These are phyloP conservation scores for Cyclanthera cordifolia DNA, from an alignment of 306 rosid genomes.

Conservation along the genomic window DNA sequence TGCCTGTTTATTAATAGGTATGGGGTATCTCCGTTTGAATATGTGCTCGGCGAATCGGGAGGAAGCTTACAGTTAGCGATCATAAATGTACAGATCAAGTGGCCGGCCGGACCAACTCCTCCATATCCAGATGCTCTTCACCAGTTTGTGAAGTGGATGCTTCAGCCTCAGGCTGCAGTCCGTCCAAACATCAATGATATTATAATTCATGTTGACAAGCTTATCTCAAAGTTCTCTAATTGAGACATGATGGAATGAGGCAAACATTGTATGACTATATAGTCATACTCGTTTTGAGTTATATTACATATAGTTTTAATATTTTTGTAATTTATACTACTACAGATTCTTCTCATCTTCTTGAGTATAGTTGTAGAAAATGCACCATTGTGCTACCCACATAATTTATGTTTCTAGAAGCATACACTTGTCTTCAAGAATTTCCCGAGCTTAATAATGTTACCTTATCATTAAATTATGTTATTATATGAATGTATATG, in stretches of 20 bases:
- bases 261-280: no score
- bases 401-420: slow-evolving; percentile 6
- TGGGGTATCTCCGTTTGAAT: slow-evolving; percentile 94
- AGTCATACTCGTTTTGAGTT: not conserved
- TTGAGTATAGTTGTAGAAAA: slow-evolving; percentile 6
- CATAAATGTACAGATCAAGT: slow-evolving; percentile 76
- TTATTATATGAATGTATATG: not conserved
- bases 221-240: slow-evolving; percentile 68
- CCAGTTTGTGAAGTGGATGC: slow-evolving; percentile 81
- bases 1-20: slow-evolving; percentile 40
- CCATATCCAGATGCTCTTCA: no score
- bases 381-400: slow-evolving; percentile 16
- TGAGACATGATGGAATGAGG: slow-evolving; percentile 25
- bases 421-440: not conserved
- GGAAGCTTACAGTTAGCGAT: slow-evolving; percentile 94
- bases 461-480: slow-evolving; percentile 7
- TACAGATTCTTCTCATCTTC: slow-evolving; percentile 27
- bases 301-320: not conserved
- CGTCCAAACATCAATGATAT: slow-evolving; percentile 86
- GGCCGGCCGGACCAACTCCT: slow-evolving; percentile 80
- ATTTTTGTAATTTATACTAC: slow-evolving; percentile 35
- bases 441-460: not conserved
- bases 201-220: slow-evolving; percentile 83
- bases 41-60: slow-evolving; percentile 92
- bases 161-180: slow-evolving; percentile 79